Conservation (phyloP, 2,329 filamentous ascomycete species). For the Knufia fluminis region DNA sequence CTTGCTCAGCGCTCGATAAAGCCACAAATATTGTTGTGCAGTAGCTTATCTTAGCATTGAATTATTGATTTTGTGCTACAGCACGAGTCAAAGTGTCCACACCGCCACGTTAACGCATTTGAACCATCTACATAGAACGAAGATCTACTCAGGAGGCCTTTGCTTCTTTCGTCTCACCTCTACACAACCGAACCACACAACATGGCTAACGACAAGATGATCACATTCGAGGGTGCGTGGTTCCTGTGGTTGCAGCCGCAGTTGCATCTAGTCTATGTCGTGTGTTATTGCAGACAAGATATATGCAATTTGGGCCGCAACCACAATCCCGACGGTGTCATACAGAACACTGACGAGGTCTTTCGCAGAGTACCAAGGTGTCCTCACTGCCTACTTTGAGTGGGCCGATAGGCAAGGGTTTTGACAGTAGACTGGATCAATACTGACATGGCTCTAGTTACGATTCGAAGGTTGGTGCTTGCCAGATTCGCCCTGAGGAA, state of each 20-base stretch:
- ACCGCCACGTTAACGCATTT: neutral
- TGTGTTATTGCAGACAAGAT: too few species aligned
- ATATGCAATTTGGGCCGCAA: too few species aligned
- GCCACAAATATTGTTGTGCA: constrained; percentile 1
- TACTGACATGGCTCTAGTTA: too few species aligned
- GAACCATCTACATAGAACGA: neutral
- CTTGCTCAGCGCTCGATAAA: neutral
- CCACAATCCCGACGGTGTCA: too few species aligned
- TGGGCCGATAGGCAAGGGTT: constrained; percentile 40
- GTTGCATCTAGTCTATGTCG: too few species aligned
- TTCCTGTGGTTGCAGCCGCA: too few species aligned
- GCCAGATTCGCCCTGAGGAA: too few species aligned
- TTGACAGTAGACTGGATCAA: too few species aligned
- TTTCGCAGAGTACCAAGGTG: constrained; percentile 21
- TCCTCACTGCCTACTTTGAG: constrained; percentile 28
- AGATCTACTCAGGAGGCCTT: neutral
- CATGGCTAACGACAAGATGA: constrained; percentile 14
- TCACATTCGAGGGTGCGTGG: constrained; percentile 19
- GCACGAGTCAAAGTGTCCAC: neutral
- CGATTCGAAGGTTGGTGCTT: constrained; percentile 31
- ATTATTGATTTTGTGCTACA: neutral
- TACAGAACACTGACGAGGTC: neutral
- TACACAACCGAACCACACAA: neutral
- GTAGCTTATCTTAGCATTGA: constrained; percentile 3
- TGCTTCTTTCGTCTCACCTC: neutral